Percentiles rank a stretch among this genome's conserved stretches.
Conservation (phyloP, 2,329 filamentous ascomycete species). For the Aphanocladium album region DNA sequence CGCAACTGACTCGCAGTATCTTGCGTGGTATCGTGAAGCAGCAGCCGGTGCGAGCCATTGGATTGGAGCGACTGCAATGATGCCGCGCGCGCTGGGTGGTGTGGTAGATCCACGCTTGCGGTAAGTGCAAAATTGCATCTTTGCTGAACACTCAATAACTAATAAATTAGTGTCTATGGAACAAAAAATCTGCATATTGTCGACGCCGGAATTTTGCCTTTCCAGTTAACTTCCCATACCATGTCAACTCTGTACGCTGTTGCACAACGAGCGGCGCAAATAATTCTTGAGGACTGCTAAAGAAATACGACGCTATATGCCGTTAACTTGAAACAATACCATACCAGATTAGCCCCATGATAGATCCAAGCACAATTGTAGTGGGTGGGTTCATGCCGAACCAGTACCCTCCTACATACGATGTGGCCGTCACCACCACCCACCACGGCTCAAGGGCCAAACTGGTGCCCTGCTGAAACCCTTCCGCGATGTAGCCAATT, state of each 20-base stretch:
- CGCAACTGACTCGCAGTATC: constrained; percentile 18
- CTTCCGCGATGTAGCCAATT: constrained; percentile 53
- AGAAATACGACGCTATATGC: not conserved
- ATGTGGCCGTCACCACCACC: constrained; percentile 51
- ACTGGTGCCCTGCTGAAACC: constrained; percentile 43
- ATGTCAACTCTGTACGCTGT: constrained; percentile 23
- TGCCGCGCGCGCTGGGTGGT: constrained; percentile 19
- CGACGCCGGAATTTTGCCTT: constrained; percentile 20
- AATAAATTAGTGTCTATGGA: constrained; percentile 17
- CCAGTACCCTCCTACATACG: constrained; percentile 29
- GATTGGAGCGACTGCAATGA: constrained; percentile 22
- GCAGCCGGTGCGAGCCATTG: constrained; percentile 20
- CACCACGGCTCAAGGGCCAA: constrained; percentile 58
- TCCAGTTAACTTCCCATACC: constrained; percentile 19
- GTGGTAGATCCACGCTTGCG: constrained; percentile 19
- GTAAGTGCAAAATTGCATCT: not conserved
- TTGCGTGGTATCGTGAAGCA: constrained; percentile 15
- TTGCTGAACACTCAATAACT: not conserved
- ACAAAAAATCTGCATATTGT: constrained; percentile 20
- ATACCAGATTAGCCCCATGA: constrained; percentile 30
- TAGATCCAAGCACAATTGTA: constrained; percentile 29
- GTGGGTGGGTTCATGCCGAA: constrained; percentile 28
- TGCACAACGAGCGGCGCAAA: constrained; percentile 18
- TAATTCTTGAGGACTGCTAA: constrained; percentile 17
- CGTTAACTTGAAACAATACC: constrained; percentile 18